These are phyloP conservation scores for Gloeophyllum trabeum DNA, from an alignment of 768 basidiomycete genomes.

Conservation along the genomic window DNA sequence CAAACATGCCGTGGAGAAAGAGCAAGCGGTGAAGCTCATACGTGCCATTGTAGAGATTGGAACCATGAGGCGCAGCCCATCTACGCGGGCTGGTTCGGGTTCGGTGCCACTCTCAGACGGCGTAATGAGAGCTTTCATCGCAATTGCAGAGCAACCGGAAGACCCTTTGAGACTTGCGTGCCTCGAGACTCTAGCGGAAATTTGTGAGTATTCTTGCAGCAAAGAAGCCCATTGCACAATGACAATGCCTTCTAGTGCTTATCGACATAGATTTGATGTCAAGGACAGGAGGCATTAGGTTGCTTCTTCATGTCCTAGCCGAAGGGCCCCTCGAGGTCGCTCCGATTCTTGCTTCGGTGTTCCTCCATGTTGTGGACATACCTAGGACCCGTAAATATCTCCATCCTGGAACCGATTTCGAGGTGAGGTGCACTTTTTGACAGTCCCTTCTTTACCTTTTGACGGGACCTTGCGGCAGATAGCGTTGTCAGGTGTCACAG, in stretches of 20 bases:
- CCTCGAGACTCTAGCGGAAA: constrained; percentile 82
- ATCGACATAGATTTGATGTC: constrained; percentile 80
- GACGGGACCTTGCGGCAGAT: constrained; percentile 36
- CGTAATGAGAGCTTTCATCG: constrained; percentile 82
- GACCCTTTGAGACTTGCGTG: constrained; percentile 79
- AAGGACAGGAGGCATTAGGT: constrained; percentile 73
- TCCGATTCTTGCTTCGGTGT: constrained; percentile 66
- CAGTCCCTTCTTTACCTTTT: neutral
- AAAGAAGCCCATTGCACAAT: too few relatives aligned
- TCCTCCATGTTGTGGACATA: constrained; percentile 76
- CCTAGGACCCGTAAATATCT: constrained; percentile 75
- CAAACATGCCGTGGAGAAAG: constrained; percentile 75
- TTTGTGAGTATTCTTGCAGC: constrained; percentile 41
- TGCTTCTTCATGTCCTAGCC: constrained; percentile 77
- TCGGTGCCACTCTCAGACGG: constrained; percentile 58
- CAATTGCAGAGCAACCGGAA: constrained; percentile 86
- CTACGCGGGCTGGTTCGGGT: constrained; percentile 26
- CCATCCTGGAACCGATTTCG: constrained; percentile 76
- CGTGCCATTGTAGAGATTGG: constrained; percentile 74
- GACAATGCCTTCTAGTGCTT: constrained; percentile 59
- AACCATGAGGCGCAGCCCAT: constrained; percentile 39
- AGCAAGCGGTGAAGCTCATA: constrained; percentile 86
- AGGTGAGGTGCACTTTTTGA: constrained; percentile 36
- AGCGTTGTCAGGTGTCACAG: constrained; percentile 81
- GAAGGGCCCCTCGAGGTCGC: constrained; percentile 83